Base-by-base conservation (phyloP, 179 eudicot species). In the Pouteria campechiana region DNA sequence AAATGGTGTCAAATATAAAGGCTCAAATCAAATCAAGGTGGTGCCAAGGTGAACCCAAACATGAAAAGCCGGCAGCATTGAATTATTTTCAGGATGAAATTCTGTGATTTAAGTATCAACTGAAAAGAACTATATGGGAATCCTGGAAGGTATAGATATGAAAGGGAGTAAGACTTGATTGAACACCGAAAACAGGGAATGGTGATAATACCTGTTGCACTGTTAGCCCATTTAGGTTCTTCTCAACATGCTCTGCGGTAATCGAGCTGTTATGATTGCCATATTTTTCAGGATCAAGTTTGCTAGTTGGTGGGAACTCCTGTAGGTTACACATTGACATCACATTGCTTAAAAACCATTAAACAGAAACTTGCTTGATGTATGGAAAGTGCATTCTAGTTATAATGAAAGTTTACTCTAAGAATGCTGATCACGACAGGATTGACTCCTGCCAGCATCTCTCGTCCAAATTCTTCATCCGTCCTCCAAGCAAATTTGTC, bases 391-490 rank as follows among this genome's bases (percentile, higher is more conserved):
- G n/a, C n/a, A n/a, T n/a, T n/a, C 17, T 33, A 2, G 14, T 9
- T 6, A 31, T 20, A n/a, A 6, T 4, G 0, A 17, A 31, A 25
- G 5, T 30, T 55, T 56, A 83, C 94, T 63, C 74, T 55, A 36
- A 87, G 72, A 37, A 63, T 69, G 18, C 78, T 49, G 34, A 87
- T 76, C 36, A 50, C 57, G 32, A 83, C 55, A 58, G 94, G 94
- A 62, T 83, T 72, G 3, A 68, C 22, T 25, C 89, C 94, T 36
- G 90, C 94, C 24, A 83, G 33, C 86, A 80, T 80, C 50, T 83
- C 97, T 61, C 97, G 60, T 22, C 67, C 93, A 52, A 89, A 89
- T 44, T 89, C 97, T 73, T 78, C 95, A 53, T 89, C 97, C 12
- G 93, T 81, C 45, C 81, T 68, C 97, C 97, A 89, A 9, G 89